These are phyloP conservation scores for Colletotrichum filicis DNA, from an alignment of 2,329 filamentous ascomycete species.

Conservation along the genomic window DNA sequence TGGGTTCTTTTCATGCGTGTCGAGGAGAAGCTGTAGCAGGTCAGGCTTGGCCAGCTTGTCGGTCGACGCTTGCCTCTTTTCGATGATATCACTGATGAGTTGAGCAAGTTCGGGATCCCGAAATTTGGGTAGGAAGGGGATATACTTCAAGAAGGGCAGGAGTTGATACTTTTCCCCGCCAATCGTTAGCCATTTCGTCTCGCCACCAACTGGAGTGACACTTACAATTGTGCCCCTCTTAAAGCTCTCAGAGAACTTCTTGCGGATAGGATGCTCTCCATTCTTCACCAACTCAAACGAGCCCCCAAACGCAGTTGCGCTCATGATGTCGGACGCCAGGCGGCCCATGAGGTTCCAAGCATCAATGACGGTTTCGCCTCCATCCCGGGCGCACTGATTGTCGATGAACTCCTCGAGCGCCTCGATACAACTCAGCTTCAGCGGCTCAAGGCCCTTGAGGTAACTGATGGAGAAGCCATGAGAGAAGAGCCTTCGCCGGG, in stretches of 20 bases:
- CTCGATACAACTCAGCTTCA: not conserved
- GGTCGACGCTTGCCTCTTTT: not conserved
- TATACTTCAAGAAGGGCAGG: not conserved
- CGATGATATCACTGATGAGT: not conserved
- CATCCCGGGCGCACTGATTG: not conserved
- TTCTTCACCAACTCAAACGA: not conserved
- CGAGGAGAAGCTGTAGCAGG: not conserved
- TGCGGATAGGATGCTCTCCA: not conserved
- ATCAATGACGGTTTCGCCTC: not conserved
- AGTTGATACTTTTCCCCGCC: slow-evolving; percentile 11
- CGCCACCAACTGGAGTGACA: not conserved
- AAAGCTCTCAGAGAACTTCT: not conserved
- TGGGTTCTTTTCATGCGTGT: not conserved
- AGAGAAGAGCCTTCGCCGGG: slow-evolving; percentile 3
- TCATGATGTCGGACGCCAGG: not conserved
- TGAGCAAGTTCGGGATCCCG: slow-evolving; percentile 4
- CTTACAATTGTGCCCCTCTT: not conserved
- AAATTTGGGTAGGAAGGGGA: slow-evolving; percentile 5
- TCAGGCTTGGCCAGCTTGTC: not conserved
- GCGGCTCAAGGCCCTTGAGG: not conserved
- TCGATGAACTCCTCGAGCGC: not conserved
- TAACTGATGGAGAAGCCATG: not conserved
- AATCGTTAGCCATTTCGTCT: not conserved
- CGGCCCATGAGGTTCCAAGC: not conserved
- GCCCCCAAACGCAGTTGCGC: not conserved